Evolutionary conservation across 2,329 filamentous ascomycete species (phyloP), one percentile per base, ranked within the genome.

Genomic region (Xylaria sp.): DNA sequence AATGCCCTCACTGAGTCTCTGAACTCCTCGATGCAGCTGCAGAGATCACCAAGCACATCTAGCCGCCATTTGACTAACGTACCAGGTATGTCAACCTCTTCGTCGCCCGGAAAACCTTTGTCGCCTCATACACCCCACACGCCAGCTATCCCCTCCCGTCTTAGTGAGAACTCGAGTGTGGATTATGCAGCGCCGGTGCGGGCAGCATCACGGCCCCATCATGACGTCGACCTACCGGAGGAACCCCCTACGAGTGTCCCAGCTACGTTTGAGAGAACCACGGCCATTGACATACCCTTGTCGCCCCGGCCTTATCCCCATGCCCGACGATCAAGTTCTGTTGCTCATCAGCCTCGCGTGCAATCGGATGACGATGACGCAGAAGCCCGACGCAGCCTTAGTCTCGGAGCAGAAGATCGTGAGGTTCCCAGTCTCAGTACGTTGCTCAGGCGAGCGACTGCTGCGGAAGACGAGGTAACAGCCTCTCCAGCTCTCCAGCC

Each of bases 51-150:
- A 4, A 91, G 87, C 61, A 92, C 93, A 0, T 88, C 86, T 0
- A 88, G 86, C 67, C 79, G 86, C 28, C 86, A 87, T 60, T 71
- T 88, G 50, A 79, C 82, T 9, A 87, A 86, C 65, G 83, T 87
- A 2, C 84, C 86, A 2, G 83, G 90, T 63, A 92, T 92, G 67
- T 97, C 94, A 3, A 89, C 89, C 11, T 94, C 92, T 0, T 94
- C 93, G 0, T 97, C 94, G 9, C 94, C 94, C 1, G 92, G 91
- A 60, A 97, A 97, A 71, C 92, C 93, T 0, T 85, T 96, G 17
- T 97, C 92, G 2, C 93, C 91, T 9, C 92, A 94, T 73, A 97
- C 92, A 0, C 92, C 94, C 1, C 94, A 98, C 72, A 96, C 93
- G 0, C 95, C 95, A 3, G 93, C 94, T 11, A 92, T 98, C 28